Percentiles rank a stretch among this genome's conserved stretches.
Evolutionary conservation across 345 rosid genomes (phyloP).

Genomic region (Bruguiera gymnorhiza): DNA sequence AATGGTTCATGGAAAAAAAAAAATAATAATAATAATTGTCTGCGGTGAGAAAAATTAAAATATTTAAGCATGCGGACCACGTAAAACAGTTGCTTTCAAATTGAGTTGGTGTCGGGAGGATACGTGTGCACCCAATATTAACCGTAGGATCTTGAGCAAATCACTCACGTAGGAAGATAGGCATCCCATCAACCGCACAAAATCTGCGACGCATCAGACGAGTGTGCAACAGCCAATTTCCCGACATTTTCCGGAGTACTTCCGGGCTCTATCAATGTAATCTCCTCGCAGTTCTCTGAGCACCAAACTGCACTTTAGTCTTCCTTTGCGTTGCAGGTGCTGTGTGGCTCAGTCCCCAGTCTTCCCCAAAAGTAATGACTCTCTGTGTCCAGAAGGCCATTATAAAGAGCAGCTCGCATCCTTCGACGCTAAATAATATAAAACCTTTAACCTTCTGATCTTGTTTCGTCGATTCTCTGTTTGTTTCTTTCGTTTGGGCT

Average conservation of each 20-base stretch:
- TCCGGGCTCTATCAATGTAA: constrained; percentile 15
- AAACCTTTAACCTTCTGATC: background rate
- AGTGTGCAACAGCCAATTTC: background rate
- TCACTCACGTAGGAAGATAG: too few relatives aligned
- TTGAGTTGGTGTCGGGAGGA: too few relatives aligned
- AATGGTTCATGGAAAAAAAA: too few relatives aligned
- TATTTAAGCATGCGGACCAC: too few relatives aligned
- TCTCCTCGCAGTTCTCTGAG: constrained; percentile 1
- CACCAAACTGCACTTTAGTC: background rate
- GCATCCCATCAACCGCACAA: too few relatives aligned
- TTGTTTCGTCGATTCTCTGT: background rate
- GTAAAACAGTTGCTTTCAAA: too few relatives aligned
- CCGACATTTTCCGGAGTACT: background rate
- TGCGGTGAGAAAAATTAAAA: too few relatives aligned
- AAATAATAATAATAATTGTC: too few relatives aligned
- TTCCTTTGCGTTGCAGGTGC: background rate
- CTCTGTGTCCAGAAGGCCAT: background rate
- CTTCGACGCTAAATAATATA: background rate
- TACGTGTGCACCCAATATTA: too few relatives aligned
- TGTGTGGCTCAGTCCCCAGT: constrained; percentile 15
- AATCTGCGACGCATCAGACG: too few relatives aligned
- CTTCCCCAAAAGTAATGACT: background rate
- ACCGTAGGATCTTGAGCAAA: too few relatives aligned
- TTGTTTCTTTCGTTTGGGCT: background rate
- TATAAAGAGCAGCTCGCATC: background rate